Percentiles rank a stretch among this genome's conserved stretches.
These are phyloP conservation scores for Aurifilum marmelostoma DNA, from an alignment of 2,329 filamentous ascomycete species.

Conservation along the genomic window DNA sequence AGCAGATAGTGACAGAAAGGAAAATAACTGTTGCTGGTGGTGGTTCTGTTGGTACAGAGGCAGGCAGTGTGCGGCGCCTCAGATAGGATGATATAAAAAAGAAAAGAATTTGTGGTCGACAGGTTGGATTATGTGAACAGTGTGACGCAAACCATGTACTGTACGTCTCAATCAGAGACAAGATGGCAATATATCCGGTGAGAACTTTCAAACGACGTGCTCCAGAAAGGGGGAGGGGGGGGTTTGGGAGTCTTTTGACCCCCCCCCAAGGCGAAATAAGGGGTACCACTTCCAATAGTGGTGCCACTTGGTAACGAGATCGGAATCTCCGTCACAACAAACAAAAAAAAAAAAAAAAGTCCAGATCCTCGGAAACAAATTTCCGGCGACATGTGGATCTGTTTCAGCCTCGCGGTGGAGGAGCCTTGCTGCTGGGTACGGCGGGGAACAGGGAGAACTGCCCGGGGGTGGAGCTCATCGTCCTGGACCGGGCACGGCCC, in stretches of 20 bases:
- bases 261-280: background rate
- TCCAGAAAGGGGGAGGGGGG: background rate
- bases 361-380: background rate
- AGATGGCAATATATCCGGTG: slow-evolving; percentile 7
- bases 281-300: background rate
- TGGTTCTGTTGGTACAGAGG: background rate
- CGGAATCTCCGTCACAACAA: background rate
- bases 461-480: slow-evolving; percentile 51
- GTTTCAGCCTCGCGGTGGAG: slow-evolving; percentile 23
- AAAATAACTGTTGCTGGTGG: background rate
- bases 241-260: background rate
- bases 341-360: background rate
- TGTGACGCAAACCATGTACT: background rate
- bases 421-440: slow-evolving; percentile 16
- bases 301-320: background rate
- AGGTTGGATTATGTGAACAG: background rate
- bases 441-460: slow-evolving; percentile 51
- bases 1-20: background rate
- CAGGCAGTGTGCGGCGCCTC: background rate
- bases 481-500: slow-evolving; percentile 49
- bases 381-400: background rate
- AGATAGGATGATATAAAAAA: background rate
- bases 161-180: background rate
- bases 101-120: background rate
- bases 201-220: background rate